phyloP scores from a whole-genome alignment of 1,139 yeast genomes.

The Candida sojae region DNA sequence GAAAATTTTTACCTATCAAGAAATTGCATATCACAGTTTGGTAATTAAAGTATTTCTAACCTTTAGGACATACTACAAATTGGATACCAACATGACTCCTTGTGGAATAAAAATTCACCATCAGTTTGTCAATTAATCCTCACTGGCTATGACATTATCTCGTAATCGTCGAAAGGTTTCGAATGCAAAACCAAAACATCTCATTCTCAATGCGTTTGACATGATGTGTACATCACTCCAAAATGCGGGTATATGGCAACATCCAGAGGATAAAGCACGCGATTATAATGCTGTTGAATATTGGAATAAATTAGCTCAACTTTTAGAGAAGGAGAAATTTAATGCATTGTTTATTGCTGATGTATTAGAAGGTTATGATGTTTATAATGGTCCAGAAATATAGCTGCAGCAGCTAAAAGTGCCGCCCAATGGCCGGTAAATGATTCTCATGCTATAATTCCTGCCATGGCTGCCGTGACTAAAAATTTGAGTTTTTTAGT shows the following conservation, averaged over 20 bases:
- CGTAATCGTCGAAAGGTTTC: too few relatives aligned
- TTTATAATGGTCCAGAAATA: constrained; percentile 39
- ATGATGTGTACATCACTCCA: constrained; percentile 40
- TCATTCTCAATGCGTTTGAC: constrained; percentile 39
- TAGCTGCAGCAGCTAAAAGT: constrained; percentile 33
- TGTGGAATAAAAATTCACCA: too few relatives aligned
- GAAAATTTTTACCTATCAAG: too few relatives aligned
- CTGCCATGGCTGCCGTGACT: constrained; percentile 44
- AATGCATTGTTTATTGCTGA: constrained; percentile 49
- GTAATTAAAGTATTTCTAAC: too few relatives aligned
- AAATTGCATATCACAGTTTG: too few relatives aligned
- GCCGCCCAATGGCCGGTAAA: constrained; percentile 47
- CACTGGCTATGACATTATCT: too few relatives aligned
- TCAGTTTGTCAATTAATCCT: too few relatives aligned
- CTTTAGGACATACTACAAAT: too few relatives aligned
- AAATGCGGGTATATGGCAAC: constrained; percentile 40
- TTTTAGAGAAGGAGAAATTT: constrained; percentile 45
- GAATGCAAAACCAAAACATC: constrained; percentile 14
- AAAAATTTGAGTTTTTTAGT: constrained; percentile 39
- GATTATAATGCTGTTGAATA: constrained; percentile 39
- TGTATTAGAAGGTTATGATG: constrained; percentile 44
- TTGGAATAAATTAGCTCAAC: constrained; percentile 46
- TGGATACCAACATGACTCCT: too few relatives aligned
- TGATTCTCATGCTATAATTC: constrained; percentile 41
- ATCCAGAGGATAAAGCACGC: constrained; percentile 37